Percentiles rank a stretch among this genome's conserved stretches.
These are phyloP conservation scores for Wickerhamiella australiensis DNA, from an alignment of 805 yeast genomes.

Conservation along the genomic window DNA sequence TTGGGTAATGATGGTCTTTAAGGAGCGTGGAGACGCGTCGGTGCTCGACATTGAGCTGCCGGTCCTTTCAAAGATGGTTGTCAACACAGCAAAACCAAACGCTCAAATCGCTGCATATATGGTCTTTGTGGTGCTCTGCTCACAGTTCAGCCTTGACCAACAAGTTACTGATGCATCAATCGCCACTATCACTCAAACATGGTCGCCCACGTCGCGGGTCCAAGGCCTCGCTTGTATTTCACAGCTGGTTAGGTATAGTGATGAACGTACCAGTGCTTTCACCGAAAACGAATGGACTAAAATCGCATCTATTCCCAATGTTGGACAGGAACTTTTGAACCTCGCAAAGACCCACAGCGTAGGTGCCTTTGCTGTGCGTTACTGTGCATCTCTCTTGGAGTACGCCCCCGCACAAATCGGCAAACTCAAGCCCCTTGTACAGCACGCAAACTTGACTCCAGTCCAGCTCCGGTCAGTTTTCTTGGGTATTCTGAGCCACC, in stretches of 20 bases:
- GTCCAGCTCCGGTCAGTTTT: constrained; percentile 2
- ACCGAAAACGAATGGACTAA: constrained; percentile 15
- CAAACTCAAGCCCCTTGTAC: constrained; percentile 16
- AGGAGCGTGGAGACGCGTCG: constrained; percentile 31
- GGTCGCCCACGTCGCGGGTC: constrained; percentile 28
- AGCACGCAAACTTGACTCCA: constrained; percentile 12
- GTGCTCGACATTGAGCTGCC: constrained; percentile 30
- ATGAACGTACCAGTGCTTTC: constrained; percentile 18
- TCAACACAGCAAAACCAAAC: constrained; percentile 33
- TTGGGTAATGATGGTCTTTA: constrained; percentile 53
- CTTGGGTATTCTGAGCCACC: background rate
- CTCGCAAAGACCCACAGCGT: constrained; percentile 25
- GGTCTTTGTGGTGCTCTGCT: constrained; percentile 59
- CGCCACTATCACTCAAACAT: constrained; percentile 41
- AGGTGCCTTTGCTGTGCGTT: constrained; percentile 35
- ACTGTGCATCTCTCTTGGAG: constrained; percentile 35
- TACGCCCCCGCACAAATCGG: constrained; percentile 30
- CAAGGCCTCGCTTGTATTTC: constrained; percentile 28
- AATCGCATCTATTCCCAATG: constrained; percentile 18
- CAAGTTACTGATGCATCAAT: constrained; percentile 49
- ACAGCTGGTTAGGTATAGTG: constrained; percentile 24
- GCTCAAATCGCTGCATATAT: constrained; percentile 77
- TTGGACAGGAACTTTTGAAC: constrained; percentile 20
- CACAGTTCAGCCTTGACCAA: constrained; percentile 52
- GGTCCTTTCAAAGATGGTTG: constrained; percentile 25